Evolutionary conservation across 106 monocot genomes (phyloP).

Genomic region (Platanthera zijinensis): DNA sequence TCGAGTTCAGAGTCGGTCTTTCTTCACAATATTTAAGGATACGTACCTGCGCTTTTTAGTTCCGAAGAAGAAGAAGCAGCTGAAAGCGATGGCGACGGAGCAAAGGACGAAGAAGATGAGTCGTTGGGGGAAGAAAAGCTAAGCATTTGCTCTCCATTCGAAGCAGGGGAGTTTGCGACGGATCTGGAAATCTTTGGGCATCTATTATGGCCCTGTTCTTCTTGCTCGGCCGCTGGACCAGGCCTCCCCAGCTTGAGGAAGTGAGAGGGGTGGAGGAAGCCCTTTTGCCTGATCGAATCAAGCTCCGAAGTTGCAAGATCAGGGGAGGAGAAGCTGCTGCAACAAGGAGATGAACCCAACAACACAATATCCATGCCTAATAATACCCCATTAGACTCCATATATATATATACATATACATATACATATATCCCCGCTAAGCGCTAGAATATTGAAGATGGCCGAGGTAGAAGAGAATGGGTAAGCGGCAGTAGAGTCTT

Average conservation of each 20-base stretch:
- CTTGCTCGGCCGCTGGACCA: neutral
- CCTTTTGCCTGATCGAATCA: neutral
- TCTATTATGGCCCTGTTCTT: constrained; percentile 1
- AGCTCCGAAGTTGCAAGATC: neutral
- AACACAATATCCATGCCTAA: constrained; percentile 5
- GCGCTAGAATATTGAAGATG: neutral
- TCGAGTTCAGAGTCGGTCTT: neutral
- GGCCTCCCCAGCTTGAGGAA: constrained; percentile 6
- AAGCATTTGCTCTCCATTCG: constrained; percentile 18
- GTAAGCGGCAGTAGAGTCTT: neutral
- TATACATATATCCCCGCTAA: neutral
- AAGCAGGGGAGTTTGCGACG: neutral
- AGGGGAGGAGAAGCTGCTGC: constrained; percentile 5
- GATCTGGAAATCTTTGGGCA: constrained; percentile 5
- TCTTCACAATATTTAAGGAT: neutral
- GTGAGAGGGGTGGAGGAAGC: neutral
- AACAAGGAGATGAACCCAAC: constrained; percentile 8
- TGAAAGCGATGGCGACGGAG: constrained; percentile 1
- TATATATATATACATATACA: neutral
- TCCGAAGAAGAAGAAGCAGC: neutral
- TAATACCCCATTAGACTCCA: neutral
- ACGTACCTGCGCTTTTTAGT: neutral
- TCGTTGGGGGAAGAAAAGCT: constrained; percentile 15
- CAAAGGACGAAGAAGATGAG: neutral
- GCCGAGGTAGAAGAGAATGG: neutral